Evolutionary conservation across 306 rosid species (phyloP).

Genomic region (Castanopsis chinensis): DNA sequence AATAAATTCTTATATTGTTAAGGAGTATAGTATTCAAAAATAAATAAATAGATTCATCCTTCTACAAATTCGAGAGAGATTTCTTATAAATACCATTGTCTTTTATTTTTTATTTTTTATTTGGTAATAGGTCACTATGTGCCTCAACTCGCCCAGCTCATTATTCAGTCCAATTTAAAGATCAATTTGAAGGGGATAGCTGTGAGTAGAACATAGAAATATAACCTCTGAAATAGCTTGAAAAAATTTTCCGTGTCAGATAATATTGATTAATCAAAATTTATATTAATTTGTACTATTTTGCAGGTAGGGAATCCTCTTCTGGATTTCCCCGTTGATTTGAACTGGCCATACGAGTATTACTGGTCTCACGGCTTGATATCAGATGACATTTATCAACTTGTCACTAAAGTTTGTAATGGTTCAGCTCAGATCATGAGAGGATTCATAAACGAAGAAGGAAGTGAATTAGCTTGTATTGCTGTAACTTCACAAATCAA

Average conservation of each 20-base stretch:
- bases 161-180: slow-evolving; percentile 18
- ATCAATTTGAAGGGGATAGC: slow-evolving; percentile 39
- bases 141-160: slow-evolving; percentile 47
- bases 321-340: slow-evolving; percentile 29
- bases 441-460: background rate
- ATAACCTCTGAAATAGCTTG: background rate
- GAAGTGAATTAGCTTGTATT: background rate
- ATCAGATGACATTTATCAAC: slow-evolving; percentile 18
- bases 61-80: too few species aligned
- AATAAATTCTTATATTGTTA: too few species aligned
- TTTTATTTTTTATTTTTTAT: background rate
- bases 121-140: slow-evolving; percentile 36
- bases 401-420: slow-evolving; percentile 18
- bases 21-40: too few species aligned
- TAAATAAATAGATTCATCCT: too few species aligned
- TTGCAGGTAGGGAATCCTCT: slow-evolving; percentile 38
- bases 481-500: background rate
- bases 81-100: too few species aligned
- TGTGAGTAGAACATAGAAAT: slow-evolving; percentile 21
- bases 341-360: slow-evolving; percentile 16
- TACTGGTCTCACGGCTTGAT: slow-evolving; percentile 43
- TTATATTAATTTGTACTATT: background rate
- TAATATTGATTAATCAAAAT: too few species aligned
- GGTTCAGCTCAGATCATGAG: background rate
- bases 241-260: too few species aligned